A percentile compares a stretch with the other conserved stretches of the same genome.
phyloP scores from a whole-genome alignment of 192 early-diverging fungal species.

The Coemansia sp. region DNA sequence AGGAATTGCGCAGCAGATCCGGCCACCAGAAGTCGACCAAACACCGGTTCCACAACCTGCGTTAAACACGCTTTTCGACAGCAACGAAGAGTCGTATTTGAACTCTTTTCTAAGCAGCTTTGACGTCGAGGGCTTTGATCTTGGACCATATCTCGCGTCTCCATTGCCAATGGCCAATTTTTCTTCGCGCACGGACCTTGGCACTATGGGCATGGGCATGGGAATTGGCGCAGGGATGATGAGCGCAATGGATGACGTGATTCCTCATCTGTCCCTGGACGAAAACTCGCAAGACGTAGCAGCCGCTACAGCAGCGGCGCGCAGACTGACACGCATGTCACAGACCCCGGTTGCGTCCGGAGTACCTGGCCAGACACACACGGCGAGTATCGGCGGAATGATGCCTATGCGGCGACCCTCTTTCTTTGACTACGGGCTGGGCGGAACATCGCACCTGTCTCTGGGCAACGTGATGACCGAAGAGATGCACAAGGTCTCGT shows the following conservation, averaged over 20 bases:
- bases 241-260: slow-evolving; percentile 49
- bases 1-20: slow-evolving; percentile 4
- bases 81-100: slow-evolving; percentile 48
- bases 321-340: slow-evolving; percentile 22
- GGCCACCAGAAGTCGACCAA: slow-evolving; percentile 10
- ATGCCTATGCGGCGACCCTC: slow-evolving; percentile 26
- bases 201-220: slow-evolving; percentile 48
- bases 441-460: slow-evolving; percentile 40
- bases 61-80: slow-evolving; percentile 38
- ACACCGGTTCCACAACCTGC: not conserved
- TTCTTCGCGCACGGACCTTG: slow-evolving; percentile 37
- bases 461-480: slow-evolving; percentile 50
- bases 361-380: not conserved
- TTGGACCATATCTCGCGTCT: slow-evolving; percentile 32
- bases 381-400: slow-evolving; percentile 16
- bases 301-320: slow-evolving; percentile 1
- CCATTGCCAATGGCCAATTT: slow-evolving; percentile 41
- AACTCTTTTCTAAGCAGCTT: slow-evolving; percentile 54
- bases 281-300: slow-evolving; percentile 15
- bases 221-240: slow-evolving; percentile 52
- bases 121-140: slow-evolving; percentile 41
- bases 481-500: slow-evolving; percentile 51
- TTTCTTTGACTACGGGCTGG: slow-evolving; percentile 47
- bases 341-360: not conserved
- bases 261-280: slow-evolving; percentile 51